Percentiles rank a stretch among this genome's conserved stretches.
Conservation (phyloP, 768 basidiomycete species). For the Serpula lacrymans region DNA sequence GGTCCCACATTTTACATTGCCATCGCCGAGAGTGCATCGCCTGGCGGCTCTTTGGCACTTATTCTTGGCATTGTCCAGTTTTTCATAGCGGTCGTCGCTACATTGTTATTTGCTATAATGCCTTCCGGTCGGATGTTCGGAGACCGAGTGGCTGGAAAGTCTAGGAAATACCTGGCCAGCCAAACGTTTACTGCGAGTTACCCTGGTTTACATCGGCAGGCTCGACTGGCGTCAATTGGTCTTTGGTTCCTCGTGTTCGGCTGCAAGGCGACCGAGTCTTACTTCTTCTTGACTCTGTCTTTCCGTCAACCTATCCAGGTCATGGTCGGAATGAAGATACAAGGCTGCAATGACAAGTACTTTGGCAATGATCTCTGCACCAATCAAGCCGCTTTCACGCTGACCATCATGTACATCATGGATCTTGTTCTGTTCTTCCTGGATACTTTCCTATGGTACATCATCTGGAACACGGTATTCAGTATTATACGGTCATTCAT, state of each 20-base stretch:
- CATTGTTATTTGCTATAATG: constrained; percentile 84
- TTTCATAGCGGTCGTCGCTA: constrained; percentile 84
- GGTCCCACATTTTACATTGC: constrained; percentile 96
- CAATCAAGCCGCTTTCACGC: constrained; percentile 92
- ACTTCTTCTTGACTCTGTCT: constrained; percentile 96
- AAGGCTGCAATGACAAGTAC: constrained; percentile 82
- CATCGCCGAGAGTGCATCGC: constrained; percentile 63
- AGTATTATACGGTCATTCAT: constrained; percentile 85
- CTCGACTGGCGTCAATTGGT: constrained; percentile 73
- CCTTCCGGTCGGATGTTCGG: constrained; percentile 99
- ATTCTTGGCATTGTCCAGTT: constrained; percentile 97
- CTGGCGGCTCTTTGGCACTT: constrained; percentile 69
- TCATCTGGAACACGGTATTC: constrained; percentile 98
- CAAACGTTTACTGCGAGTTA: constrained; percentile 99
- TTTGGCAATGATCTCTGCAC: constrained; percentile 82
- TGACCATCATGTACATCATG: constrained; percentile 99
- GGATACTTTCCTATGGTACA: constrained; percentile 99
- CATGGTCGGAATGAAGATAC: constrained; percentile 96
- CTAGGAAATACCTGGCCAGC: constrained; percentile 94
- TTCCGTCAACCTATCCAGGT: constrained; percentile 91
- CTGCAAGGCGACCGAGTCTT: constrained; percentile 95
- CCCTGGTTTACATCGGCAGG: constrained; percentile 57
- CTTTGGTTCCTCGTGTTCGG: constrained; percentile 94
- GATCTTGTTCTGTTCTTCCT: constrained; percentile 96
- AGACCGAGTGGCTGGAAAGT: constrained; percentile 93